Base-by-base conservation (phyloP, 257 asterid genomes). In the Nicotiana knightiana region DNA sequence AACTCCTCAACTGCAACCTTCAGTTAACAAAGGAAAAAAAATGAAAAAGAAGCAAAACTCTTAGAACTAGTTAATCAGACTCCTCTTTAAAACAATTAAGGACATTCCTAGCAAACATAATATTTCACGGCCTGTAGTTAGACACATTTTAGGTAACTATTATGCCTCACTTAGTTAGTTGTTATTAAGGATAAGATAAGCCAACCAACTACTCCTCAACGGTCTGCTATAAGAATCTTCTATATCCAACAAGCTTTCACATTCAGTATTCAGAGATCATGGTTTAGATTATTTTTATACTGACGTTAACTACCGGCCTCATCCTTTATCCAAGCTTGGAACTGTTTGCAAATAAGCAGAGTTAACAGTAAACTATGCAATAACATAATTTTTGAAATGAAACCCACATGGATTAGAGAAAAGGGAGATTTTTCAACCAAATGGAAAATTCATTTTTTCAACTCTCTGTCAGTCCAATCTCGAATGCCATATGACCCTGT, bases 1-100 rank as follows among this genome's bases (percentile, higher is more conserved):
- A 96, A 87, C 89, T 92, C 99, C 58, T 91, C 97, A 4, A 86
- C 80, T 18, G 89, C 92, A 90, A 96, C 99, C 99, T 96, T 77
- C 8, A 83, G 37, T 77, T 32, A 83, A 1, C 46, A 75, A 51
- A 75, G 63, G 63, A 51, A 48, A 51, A 21, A 7, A 75, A 51
- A 75, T 75, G 46, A 12, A 43, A 43, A 43, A 43, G 12, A 43
- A 43, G 18, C 58, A 53, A 53, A 53, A 53, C 17, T 53, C 18
- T 53, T 53, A 53, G 58, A 53, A 53, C 58, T 53, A 53, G 58
- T 53, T 4, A 53, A 26, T 48, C 80, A 75, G 46, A 51, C 0
- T 75, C 16, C 9, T 51, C 9, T 1, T 51, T 75, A 75, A 5
- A 28, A 51, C 46, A 75, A 26, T 13, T 51, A 75, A 28, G 63